Conservation (phyloP, 2,329 filamentous ascomycete species). For the Colletotrichum viniferum region DNA sequence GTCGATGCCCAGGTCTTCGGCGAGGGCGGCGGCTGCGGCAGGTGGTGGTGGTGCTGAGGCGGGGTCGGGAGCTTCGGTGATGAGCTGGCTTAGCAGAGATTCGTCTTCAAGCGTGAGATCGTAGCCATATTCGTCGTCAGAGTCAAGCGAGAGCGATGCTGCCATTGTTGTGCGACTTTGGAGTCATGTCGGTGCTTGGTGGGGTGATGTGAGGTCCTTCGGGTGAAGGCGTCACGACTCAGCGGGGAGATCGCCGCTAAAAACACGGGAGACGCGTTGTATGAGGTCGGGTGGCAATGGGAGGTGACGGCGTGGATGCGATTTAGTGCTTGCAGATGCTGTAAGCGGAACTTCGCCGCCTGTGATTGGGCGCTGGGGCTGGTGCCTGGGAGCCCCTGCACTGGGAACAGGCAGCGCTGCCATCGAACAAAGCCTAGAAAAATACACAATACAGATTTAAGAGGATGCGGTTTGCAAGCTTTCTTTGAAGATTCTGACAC, state of each 20-base stretch:
- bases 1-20: conserved; percentile 10
- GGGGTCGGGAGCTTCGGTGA: conserved; percentile 21
- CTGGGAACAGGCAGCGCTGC: fast-evolving
- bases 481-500: no score
- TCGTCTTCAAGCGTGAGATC: conserved; percentile 54
- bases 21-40: background rate
- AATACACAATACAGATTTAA: no score
- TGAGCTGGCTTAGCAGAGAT: conserved; percentile 39
- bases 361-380: background rate
- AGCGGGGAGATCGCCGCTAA: conserved; percentile 4
- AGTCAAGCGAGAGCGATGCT: conserved; percentile 26
- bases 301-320: background rate
- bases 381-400: background rate
- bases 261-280: background rate
- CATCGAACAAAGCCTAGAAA: background rate
- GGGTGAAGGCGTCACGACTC: conserved; percentile 8
- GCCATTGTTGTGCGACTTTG: background rate
- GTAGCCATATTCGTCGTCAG: conserved; percentile 50
- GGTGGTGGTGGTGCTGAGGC: background rate
- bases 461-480: no score
- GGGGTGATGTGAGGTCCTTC: background rate
- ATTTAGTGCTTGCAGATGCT: background rate
- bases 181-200: background rate
- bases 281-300: background rate
- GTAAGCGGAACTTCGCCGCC: background rate